A percentile compares a stretch with the other conserved stretches of the same genome.
Conservation (phyloP, 2,329 filamentous ascomycete genomes). For the Sclerotinia borealis region DNA sequence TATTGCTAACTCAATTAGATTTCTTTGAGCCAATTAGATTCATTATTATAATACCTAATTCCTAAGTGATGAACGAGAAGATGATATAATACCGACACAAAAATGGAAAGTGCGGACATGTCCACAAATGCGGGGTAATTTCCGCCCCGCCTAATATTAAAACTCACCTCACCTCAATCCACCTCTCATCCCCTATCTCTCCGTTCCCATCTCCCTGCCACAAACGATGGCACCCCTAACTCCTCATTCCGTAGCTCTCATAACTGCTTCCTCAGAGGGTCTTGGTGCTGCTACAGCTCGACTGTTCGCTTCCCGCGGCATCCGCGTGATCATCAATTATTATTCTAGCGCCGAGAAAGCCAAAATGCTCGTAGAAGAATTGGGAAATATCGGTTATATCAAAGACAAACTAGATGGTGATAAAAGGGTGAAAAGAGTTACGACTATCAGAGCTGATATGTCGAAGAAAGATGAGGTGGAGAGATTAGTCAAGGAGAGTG, state of each 20-base stretch:
- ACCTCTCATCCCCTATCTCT: not conserved
- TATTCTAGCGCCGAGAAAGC: conserved; percentile 55
- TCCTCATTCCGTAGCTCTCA: conserved; percentile 34
- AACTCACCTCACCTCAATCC: not conserved
- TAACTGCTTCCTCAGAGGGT: conserved; percentile 54
- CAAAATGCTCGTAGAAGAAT: conserved; percentile 47
- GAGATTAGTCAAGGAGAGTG: conserved; percentile 52
- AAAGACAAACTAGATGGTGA: not conserved
- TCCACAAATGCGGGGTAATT: not conserved
- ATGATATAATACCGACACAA: not conserved
- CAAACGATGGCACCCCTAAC: not conserved
- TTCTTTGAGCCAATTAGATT: no score
- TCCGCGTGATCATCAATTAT: conserved; percentile 71
- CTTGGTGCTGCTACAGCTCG: conserved; percentile 63
- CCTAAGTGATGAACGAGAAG: no score
- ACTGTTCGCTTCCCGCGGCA: conserved; percentile 62
- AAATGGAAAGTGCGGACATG: not conserved
- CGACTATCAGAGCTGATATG: conserved; percentile 61
- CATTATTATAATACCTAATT: no score
- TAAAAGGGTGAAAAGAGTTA: conserved; percentile 31
- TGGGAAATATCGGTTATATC: conserved; percentile 34
- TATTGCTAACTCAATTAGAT: no score
- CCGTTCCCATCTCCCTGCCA: not conserved
- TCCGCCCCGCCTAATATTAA: not conserved
- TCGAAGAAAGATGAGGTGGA: conserved; percentile 52